Conservation (phyloP, 345 rosid species). For the Balakata baccata region DNA sequence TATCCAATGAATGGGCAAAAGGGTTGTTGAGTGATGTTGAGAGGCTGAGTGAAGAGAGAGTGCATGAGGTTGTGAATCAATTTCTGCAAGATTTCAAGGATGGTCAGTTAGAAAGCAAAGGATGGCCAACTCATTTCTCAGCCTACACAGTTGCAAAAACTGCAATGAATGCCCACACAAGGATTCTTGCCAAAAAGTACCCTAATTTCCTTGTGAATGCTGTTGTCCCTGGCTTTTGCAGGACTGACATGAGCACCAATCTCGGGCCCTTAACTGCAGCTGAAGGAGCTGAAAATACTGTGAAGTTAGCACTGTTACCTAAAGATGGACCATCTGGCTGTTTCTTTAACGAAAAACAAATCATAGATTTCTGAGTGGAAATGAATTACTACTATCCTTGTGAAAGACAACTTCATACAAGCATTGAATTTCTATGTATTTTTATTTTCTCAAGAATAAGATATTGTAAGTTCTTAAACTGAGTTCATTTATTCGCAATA, state of each 20-base stretch:
- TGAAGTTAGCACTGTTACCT: slow-evolving; percentile 37
- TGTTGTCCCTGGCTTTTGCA: slow-evolving; percentile 36
- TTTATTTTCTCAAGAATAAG: not conserved
- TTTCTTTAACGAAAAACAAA: slow-evolving; percentile 23
- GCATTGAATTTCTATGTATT: slow-evolving; percentile 1
- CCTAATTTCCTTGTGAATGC: slow-evolving; percentile 35
- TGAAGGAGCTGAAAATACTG: slow-evolving; percentile 36
- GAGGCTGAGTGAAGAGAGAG: slow-evolving; percentile 30
- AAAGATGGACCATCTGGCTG: slow-evolving; percentile 32
- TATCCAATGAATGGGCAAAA: slow-evolving; percentile 29
- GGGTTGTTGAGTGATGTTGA: slow-evolving; percentile 21
- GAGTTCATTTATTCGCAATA: too few relatives aligned
- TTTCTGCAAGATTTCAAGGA: slow-evolving; percentile 32
- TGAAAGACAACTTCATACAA: not conserved
- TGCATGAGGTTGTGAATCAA: slow-evolving; percentile 28
- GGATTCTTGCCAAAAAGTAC: slow-evolving; percentile 38
- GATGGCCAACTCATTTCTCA: slow-evolving; percentile 35
- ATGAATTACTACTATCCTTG: not conserved
- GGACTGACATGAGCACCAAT: slow-evolving; percentile 34
- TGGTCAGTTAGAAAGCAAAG: slow-evolving; percentile 23
- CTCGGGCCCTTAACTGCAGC: slow-evolving; percentile 21
- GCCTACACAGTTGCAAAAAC: slow-evolving; percentile 35
- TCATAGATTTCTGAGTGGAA: slow-evolving; percentile 14
- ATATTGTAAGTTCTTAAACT: not conserved
- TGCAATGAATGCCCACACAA: slow-evolving; percentile 33